These are phyloP conservation scores for Phaeophleospora eucalypticola DNA, from an alignment of 2,329 filamentous ascomycete species.

Conservation along the genomic window DNA sequence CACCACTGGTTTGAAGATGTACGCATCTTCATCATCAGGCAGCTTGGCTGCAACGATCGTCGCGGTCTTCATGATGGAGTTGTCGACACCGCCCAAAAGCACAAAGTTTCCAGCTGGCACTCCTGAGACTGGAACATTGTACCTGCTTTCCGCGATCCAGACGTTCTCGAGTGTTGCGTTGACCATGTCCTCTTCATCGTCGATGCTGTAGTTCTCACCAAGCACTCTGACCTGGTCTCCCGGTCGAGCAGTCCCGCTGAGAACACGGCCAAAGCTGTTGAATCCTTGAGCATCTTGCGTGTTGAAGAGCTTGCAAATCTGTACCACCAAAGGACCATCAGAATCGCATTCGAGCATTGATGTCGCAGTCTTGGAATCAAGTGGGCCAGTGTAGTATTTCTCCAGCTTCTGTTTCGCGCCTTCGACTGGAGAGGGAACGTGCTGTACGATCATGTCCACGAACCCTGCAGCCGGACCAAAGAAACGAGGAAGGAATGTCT, in stretches of 20 bases:
- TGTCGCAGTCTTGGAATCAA: conserved; percentile 74
- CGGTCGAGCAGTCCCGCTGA: conserved; percentile 84
- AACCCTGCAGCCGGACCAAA: conserved; percentile 87
- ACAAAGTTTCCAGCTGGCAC: conserved; percentile 93
- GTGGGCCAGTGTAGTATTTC: conserved; percentile 84
- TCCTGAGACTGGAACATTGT: conserved; percentile 86
- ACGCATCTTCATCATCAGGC: conserved; percentile 83
- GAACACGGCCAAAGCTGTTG: conserved; percentile 81
- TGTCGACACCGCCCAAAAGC: conserved; percentile 87
- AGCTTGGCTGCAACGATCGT: conserved; percentile 79
- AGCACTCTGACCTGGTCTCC: conserved; percentile 83
- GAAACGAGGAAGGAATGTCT: conserved; percentile 88
- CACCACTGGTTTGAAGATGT: conserved; percentile 87
- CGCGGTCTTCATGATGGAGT: conserved; percentile 96
- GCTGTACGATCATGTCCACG: conserved; percentile 89
- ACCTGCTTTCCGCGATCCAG: conserved; percentile 86
- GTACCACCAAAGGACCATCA: conserved; percentile 85
- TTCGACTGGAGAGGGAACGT: conserved; percentile 80
- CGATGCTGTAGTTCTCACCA: conserved; percentile 90
- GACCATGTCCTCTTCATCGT: conserved; percentile 97
- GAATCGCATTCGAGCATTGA: conserved; percentile 80
- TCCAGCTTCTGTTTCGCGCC: conserved; percentile 74
- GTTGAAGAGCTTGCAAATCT: conserved; percentile 90
- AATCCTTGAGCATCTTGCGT: conserved; percentile 87
- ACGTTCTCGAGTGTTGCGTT: conserved; percentile 78